A percentile compares a stretch with the other conserved stretches of the same genome.
These are phyloP conservation scores for Fusarium nisikadoi DNA, from an alignment of 2,329 filamentous ascomycete species.

Conservation along the genomic window DNA sequence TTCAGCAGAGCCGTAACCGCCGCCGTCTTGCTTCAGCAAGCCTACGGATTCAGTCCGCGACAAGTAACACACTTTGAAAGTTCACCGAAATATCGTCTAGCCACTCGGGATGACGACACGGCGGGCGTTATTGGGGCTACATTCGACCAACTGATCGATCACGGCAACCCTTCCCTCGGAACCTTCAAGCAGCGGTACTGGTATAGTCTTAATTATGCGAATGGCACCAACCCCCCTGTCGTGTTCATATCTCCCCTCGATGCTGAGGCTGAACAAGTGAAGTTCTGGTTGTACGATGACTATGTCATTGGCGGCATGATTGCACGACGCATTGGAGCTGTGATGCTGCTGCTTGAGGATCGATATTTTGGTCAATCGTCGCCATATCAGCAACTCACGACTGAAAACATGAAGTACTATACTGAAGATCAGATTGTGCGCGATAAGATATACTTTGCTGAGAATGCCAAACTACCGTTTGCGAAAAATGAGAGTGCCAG, in stretches of 20 bases:
- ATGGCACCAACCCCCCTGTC: background rate
- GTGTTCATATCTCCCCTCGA: background rate
- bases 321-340: background rate
- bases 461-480: background rate
- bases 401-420: background rate
- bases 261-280: slow-evolving; percentile 1
- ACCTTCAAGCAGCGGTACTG: slow-evolving; percentile 9
- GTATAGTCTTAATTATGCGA: slow-evolving; percentile 8
- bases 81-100: background rate
- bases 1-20: background rate
- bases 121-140: background rate
- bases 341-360: background rate
- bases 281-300: slow-evolving; percentile 5
- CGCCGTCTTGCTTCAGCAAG: background rate
- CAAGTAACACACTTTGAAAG: background rate
- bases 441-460: slow-evolving; percentile 7
- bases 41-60: background rate
- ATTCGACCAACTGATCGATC: slow-evolving; percentile 4
- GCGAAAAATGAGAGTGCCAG: background rate
- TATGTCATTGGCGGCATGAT: slow-evolving; percentile 13
- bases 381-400: background rate
- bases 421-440: slow-evolving; percentile 1
- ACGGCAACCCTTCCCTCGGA: background rate
- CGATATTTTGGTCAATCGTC: slow-evolving; percentile 10
- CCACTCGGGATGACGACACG: background rate